phyloP scores from a whole-genome alignment of 208 protist species.

The Leishmania mexicana region DNA sequence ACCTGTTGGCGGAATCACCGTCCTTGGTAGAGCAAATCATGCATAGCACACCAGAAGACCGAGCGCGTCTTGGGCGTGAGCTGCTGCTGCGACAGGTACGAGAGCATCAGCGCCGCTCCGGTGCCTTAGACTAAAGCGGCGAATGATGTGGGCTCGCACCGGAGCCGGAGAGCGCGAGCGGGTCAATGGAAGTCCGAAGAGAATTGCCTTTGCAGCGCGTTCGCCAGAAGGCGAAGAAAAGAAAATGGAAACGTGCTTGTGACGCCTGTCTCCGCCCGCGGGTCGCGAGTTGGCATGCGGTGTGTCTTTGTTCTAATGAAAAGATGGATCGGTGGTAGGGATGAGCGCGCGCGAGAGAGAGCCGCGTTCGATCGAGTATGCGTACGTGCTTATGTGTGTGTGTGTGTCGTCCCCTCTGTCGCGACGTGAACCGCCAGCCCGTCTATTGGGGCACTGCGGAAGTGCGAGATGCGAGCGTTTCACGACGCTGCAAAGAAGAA shows the following conservation, averaged over 20 bases:
- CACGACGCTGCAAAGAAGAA: background rate
- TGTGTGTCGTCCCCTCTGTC: background rate
- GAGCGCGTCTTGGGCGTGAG: constrained; percentile 51
- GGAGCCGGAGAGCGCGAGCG: background rate
- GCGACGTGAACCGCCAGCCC: background rate
- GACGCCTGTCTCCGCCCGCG: too few species aligned
- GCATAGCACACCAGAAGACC: constrained; percentile 28
- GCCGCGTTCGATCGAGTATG: background rate
- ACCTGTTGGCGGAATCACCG: background rate
- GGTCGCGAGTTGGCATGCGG: too few species aligned
- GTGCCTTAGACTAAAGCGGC: background rate
- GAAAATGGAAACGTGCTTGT: too few species aligned
- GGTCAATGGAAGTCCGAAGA: background rate
- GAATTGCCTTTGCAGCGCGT: background rate
- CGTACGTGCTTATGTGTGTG: background rate
- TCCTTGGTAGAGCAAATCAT: constrained; percentile 28
- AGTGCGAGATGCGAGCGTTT: too few species aligned
- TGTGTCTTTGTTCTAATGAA: too few species aligned
- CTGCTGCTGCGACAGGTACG: constrained; percentile 64
- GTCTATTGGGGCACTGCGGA: background rate
- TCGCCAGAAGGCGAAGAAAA: too few species aligned
- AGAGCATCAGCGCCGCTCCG: constrained; percentile 24
- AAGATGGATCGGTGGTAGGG: too few species aligned
- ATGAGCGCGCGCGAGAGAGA: background rate
- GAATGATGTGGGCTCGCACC: background rate